Conservation (phyloP, 2,329 filamentous ascomycete genomes). For the Metarhizium humberi region DNA sequence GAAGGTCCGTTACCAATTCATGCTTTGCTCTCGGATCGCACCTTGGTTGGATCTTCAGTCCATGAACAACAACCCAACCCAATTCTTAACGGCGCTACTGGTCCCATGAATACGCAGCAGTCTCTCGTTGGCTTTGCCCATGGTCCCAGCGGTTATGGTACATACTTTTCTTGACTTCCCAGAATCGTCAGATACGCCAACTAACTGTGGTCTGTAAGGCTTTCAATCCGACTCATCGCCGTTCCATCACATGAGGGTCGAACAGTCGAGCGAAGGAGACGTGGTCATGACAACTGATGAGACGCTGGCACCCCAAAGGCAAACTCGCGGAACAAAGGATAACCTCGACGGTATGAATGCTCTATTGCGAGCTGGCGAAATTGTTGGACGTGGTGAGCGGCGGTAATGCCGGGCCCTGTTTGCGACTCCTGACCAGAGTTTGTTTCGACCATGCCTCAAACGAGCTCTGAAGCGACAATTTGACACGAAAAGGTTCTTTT, state of each 20-base stretch:
- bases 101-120: constrained; percentile 15
- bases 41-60: constrained; percentile 11
- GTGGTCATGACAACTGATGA: constrained; percentile 21
- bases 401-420: constrained; percentile 7
- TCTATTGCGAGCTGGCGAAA: constrained; percentile 48
- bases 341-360: constrained; percentile 50
- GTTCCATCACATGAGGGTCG: constrained; percentile 21
- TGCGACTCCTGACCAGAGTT: background rate
- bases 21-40: constrained; percentile 36
- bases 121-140: constrained; percentile 13
- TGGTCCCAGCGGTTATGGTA: constrained; percentile 27
- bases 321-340: constrained; percentile 12
- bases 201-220: constrained; percentile 22
- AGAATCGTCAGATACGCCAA: constrained; percentile 8
- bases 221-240: constrained; percentile 24
- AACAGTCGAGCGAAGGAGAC: constrained; percentile 19
- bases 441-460: background rate
- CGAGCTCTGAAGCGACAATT: background rate
- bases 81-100: background rate
- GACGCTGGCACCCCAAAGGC: constrained; percentile 9
- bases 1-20: constrained; percentile 47
- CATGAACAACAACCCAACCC: constrained; percentile 9
- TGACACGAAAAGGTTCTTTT: background rate
- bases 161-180: constrained; percentile 9
- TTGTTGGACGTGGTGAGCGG: constrained; percentile 37